These are phyloP conservation scores for Leucoagaricus sp. DNA, from an alignment of 1,284 basidiomycete species.

Conservation along the genomic window DNA sequence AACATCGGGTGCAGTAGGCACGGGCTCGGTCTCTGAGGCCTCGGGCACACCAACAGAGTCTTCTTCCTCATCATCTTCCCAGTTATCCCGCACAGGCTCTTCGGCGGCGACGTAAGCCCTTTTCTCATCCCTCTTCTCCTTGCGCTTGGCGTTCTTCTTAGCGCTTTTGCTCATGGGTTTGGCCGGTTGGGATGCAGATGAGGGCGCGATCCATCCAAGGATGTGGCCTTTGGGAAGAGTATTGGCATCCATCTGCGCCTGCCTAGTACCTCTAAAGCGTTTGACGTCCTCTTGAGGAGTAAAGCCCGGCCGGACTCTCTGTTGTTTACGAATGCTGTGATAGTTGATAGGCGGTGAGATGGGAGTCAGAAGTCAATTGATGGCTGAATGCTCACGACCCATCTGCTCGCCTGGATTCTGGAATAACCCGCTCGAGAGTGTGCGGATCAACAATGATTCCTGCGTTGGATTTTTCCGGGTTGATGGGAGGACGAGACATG, in stretches of 20 bases:
- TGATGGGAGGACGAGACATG: conserved; percentile 79
- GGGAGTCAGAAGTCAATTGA: conserved; percentile 24
- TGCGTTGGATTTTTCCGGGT: conserved; percentile 67
- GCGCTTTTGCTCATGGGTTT: conserved; percentile 40
- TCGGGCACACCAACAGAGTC: conserved; percentile 25
- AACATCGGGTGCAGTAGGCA: conserved; percentile 7
- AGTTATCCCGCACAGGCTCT: conserved; percentile 59
- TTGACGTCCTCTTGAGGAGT: conserved; percentile 93
- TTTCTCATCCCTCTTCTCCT: conserved; percentile 65
- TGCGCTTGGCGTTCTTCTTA: conserved; percentile 81
- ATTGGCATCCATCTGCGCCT: conserved; percentile 67
- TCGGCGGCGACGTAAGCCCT: conserved; percentile 31
- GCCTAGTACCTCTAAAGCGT: conserved; percentile 78
- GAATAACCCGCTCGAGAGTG: conserved; percentile 86
- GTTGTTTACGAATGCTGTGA: conserved; percentile 81
- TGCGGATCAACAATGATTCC: conserved; percentile 85
- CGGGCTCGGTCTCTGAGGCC: conserved; percentile 13
- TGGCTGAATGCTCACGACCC: conserved; percentile 95
- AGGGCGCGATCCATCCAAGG: conserved; percentile 74
- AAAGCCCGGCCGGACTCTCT: conserved; percentile 91
- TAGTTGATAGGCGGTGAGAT: conserved; percentile 14
- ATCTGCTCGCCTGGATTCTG: conserved; percentile 80
- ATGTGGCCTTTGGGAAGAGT: conserved; percentile 75
- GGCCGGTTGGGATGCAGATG: conserved; percentile 33
- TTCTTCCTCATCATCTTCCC: conserved; percentile 76